Evolutionary conservation across 148 eudicot genomes (phyloP), one percentile per base, ranked within the genome.

Genomic region (Rhododendron williamsianum): DNA sequence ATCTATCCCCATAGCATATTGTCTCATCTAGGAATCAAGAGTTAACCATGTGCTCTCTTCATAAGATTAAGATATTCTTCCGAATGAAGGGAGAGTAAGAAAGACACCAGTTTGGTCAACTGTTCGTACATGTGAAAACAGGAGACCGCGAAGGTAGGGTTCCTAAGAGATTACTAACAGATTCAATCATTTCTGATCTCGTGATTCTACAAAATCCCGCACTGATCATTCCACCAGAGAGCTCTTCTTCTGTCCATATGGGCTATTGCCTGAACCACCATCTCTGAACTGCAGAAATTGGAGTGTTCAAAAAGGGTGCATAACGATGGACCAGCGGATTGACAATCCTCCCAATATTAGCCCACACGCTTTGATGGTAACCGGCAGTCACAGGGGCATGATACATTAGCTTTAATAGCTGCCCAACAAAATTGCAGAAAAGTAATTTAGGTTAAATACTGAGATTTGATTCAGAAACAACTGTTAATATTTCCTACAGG

Each of bases 381-480:
- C 97, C 86, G 41, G 94, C 94, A 38, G 98, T 92, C 77, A 88
- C 95, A 78, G 99, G 98, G 69, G 95, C 96, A 65, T 95, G 96
- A 87, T 97, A 97, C 99, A 97, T 97, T 77, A 97, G 98, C 93
- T 95, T 97, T 85, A 97, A 90, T 49, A 97, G 88, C 99, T 97
- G 98, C 91, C 82, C 88, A 54, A 41, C 56, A 67, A 51, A 69
- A 76, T 4, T 52, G 46, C 45, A 51, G 27, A 56, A 79, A 86
- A 82, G n/a, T 35, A 54, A n/a, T 15, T 6, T 9, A 21, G 69
- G 74, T 56, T 13, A 45, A 19, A 48, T 11, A 25, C 35, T 1
- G 21, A 54, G 46, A 81, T 33, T 41, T 33, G 10, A 49, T 79
- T 27, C 63, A 79, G 9, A 79, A 79, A n/a, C 9, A 27, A 76